Conservation (phyloP, 352 stramenopile species). For the Phytophthora pinifolia region DNA sequence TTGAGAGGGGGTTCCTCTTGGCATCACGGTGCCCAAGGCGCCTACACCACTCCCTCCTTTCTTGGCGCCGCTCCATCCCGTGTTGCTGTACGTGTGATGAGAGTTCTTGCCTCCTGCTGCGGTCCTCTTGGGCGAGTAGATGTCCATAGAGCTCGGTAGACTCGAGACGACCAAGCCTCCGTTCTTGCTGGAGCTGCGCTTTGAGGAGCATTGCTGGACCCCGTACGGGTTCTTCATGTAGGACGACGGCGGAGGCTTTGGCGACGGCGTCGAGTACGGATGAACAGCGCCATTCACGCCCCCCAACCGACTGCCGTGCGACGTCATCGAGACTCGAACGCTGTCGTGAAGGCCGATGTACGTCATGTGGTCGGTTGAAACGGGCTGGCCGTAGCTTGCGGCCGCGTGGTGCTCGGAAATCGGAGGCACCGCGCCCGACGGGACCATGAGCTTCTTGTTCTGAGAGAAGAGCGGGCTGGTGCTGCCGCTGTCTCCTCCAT, state of each 20-base stretch:
- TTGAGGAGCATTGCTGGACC: constrained; percentile 22
- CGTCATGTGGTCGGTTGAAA: constrained; percentile 41
- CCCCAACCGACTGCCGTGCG: constrained; percentile 43
- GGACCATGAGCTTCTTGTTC: constrained; percentile 38
- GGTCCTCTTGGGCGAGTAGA: constrained; percentile 56
- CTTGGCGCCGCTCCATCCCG: constrained; percentile 25
- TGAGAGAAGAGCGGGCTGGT: constrained; percentile 26
- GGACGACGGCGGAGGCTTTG: constrained; percentile 51
- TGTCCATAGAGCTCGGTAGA: constrained; percentile 46
- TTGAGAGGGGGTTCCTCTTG: constrained; percentile 24
- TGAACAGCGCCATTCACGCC: constrained; percentile 18
- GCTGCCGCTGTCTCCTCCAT: constrained; percentile 9
- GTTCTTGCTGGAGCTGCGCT: constrained; percentile 26
- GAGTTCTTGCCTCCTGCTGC: constrained; percentile 16
- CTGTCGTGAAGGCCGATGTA: constrained; percentile 40
- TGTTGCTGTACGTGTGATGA: constrained; percentile 12
- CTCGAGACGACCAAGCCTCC: constrained; percentile 11
- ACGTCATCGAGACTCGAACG: constrained; percentile 52
- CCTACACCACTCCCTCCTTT: constrained; percentile 14
- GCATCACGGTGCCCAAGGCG: constrained; percentile 14
- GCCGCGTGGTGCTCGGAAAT: constrained; percentile 38
- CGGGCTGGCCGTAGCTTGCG: constrained; percentile 16
- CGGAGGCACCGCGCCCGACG: constrained; percentile 22
- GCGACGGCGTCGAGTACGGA: constrained; percentile 37
- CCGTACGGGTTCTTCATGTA: constrained; percentile 54